Conservation (phyloP, 192 early-diverging fungal genomes). For the Anaeromyces robustus region DNA sequence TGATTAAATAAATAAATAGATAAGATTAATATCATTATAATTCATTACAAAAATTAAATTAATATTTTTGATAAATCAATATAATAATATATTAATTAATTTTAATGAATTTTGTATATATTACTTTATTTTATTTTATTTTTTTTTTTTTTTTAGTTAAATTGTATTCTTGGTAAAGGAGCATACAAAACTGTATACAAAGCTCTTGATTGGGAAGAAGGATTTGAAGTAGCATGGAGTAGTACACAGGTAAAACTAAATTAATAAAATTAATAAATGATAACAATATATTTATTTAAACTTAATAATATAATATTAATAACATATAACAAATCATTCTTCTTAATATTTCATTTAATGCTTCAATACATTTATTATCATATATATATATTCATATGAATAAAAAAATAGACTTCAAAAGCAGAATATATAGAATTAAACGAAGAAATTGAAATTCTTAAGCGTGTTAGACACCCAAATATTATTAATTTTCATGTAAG, state of each 20-base stretch:
- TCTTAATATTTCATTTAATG: too few relatives aligned
- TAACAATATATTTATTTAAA: too few relatives aligned
- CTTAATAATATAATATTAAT: too few relatives aligned
- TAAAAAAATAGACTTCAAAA: background rate
- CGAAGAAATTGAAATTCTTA: slow-evolving; percentile 60
- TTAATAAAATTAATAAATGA: too few relatives aligned
- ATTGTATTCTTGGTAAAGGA: slow-evolving; percentile 49
- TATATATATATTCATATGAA: background rate
- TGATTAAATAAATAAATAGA: too few relatives aligned
- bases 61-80: too few relatives aligned
- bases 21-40: too few relatives aligned
- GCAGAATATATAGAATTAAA: background rate
- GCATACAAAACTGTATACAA: slow-evolving; percentile 82
- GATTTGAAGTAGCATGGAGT: slow-evolving; percentile 84
- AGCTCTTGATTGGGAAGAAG: slow-evolving; percentile 72
- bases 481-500: slow-evolving; percentile 33
- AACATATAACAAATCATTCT: too few relatives aligned
- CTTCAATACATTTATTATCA: background rate
- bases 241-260: slow-evolving; percentile 42
- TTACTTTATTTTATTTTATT: too few relatives aligned
- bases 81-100: too few relatives aligned
- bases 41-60: too few relatives aligned
- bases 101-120: too few relatives aligned
- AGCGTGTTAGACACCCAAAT: slow-evolving; percentile 60
- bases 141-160: background rate